These are phyloP conservation scores for Paecilomyces niveus DNA, from an alignment of 2,329 filamentous ascomycete genomes.

Conservation along the genomic window DNA sequence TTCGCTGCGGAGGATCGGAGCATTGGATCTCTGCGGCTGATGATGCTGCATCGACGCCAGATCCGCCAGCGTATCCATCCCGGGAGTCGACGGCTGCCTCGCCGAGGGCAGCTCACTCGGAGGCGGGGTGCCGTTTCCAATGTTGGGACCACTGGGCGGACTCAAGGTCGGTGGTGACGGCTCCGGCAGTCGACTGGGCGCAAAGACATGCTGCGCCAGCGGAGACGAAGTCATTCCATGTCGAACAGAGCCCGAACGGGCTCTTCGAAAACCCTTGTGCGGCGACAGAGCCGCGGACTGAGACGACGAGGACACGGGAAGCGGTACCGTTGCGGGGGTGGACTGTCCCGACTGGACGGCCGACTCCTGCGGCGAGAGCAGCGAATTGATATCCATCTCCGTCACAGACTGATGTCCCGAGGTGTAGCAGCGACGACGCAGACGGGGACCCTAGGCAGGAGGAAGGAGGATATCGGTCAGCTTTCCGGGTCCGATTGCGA, in stretches of 20 bases:
- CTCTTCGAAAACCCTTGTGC: conserved; percentile 30
- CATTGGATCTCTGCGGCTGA: conserved; percentile 33
- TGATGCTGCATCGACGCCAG: conserved; percentile 42
- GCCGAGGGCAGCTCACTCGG: conserved; percentile 25
- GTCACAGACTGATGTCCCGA: background rate
- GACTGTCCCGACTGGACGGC: conserved; percentile 31
- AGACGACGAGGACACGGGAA: conserved; percentile 19
- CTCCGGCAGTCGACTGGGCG: conserved; percentile 28
- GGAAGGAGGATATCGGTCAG: background rate
- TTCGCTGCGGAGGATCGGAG: conserved; percentile 30
- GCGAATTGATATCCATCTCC: conserved; percentile 40
- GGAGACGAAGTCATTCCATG: conserved; percentile 34
- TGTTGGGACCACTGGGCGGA: conserved; percentile 20
- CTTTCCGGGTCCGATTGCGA: background rate
- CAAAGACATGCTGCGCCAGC: conserved; percentile 36
- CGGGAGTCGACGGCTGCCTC: conserved; percentile 37
- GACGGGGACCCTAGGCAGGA: background rate
- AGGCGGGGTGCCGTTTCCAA: conserved; percentile 28
- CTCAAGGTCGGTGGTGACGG: conserved; percentile 30
- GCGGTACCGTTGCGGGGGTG: conserved; percentile 18
- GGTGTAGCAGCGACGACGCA: background rate
- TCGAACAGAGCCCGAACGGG: conserved; percentile 24
- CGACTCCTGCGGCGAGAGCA: conserved; percentile 38
- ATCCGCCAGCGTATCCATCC: conserved; percentile 45
- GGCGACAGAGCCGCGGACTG: conserved; percentile 21